Evolutionary conservation across 2,329 filamentous ascomycete genomes (phyloP), one percentile per base, ranked within the genome.

Genomic region (Mycocentrospora acerina): DNA sequence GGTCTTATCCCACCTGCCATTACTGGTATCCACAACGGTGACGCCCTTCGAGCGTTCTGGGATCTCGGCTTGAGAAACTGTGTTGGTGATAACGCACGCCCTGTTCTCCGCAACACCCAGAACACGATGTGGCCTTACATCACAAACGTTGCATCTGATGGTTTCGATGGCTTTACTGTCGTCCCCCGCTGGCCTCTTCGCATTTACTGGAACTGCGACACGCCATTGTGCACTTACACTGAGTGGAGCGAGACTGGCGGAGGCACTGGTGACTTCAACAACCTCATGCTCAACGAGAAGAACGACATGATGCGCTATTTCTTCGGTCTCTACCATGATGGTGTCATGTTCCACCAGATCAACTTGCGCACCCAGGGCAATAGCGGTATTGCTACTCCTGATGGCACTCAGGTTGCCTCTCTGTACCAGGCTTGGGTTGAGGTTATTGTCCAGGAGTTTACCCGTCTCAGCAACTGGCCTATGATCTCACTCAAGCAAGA

Each of bases 151-250:
- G 70, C 61, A 1, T 54, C 46, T 9, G 79, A 83, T 49, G 80
- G 80, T 0, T 79, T 75, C 47, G 74, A 64, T 28, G 80, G 80
- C 1, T 68, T 81, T 27, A 72, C 72, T 41, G 71, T 83, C 33
- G 76, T 80, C 55, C 79, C 78, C 4, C 77, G 80, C 30, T 83
- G 75, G 75, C 76, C 80, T 1, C 79, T 78, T 3, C 74, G 77
- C 28, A 82, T 83, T 44, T 83, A 82, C 67, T 83, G 80, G 70
- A 82, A 83, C 65, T 83, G 80, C 59, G 75, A 81, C 54, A 72
- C 72, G 12, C 70, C 77, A 2, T 68, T 63, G 15, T 83, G 80
- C 57, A 82, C 79, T 0, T 57, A 75, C 13, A 64, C 74, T 32
- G 80, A 83, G 57, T 83, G 80, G 80, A 79, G 79, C 33, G 69